These are phyloP conservation scores for Yamadazyma conglobata DNA, from an alignment of 1,139 yeast genomes.

Conservation along the genomic window DNA sequence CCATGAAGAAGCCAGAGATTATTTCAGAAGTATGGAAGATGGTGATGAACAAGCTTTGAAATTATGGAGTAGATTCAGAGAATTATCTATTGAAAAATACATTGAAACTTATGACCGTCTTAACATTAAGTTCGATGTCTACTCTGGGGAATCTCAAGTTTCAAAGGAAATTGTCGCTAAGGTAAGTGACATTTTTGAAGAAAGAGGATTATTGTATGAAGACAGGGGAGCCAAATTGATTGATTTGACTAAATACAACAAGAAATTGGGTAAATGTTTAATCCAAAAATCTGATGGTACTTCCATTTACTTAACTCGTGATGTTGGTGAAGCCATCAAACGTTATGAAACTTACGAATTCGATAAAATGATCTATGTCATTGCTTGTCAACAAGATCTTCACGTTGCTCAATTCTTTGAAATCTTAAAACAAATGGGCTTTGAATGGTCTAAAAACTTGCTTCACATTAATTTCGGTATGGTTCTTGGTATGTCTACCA, in stretches of 20 bases:
- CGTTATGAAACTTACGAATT: conserved; percentile 83
- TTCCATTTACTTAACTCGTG: conserved; percentile 90
- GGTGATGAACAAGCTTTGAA: conserved; percentile 80
- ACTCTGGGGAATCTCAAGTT: conserved; percentile 96
- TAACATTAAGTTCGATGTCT: conserved; percentile 80
- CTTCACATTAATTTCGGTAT: conserved; percentile 92
- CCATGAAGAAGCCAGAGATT: conserved; percentile 82
- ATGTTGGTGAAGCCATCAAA: conserved; percentile 93
- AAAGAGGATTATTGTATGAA: conserved; percentile 71
- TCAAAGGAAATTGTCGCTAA: conserved; percentile 66
- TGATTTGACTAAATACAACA: conserved; percentile 81
- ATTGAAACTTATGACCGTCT: conserved; percentile 87
- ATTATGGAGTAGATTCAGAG: conserved; percentile 89
- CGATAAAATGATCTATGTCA: conserved; percentile 94
- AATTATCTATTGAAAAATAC: conserved; percentile 80
- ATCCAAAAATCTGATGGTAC: conserved; percentile 97
- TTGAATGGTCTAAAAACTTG: conserved; percentile 78
- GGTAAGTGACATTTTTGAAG: conserved; percentile 61
- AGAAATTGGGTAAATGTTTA: conserved; percentile 90
- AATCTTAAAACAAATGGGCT: conserved; percentile 88
- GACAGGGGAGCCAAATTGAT: conserved; percentile 91
- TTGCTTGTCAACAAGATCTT: conserved; percentile 94
- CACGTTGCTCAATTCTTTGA: conserved; percentile 94
- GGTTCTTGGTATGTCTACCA: conserved; percentile 98
- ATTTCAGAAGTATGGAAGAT: conserved; percentile 89